Base-by-base conservation (phyloP, 495 filamentous ascomycete genomes). In the Trichoderma gamsii region DNA sequence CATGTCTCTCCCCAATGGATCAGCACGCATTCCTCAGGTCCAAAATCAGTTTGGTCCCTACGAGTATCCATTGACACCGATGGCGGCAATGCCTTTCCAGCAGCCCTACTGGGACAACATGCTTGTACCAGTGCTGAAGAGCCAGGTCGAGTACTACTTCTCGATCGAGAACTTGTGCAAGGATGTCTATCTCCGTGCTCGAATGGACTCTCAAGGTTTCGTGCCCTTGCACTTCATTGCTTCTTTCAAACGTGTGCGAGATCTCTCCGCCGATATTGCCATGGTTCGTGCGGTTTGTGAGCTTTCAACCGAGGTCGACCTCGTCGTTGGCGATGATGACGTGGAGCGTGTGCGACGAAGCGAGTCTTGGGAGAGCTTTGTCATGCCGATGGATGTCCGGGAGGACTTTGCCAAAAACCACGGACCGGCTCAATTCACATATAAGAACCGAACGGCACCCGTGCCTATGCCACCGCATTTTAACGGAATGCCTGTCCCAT, bases 101-200 rank as follows among this genome's bases (percentile, higher is more conserved):
- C 66, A 67, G 66, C 51, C 49, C 29, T 75, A 66, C 32, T 71
- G 65, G 59, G 75, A 78, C 41, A 43, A 68, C n/a, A 52, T 66
- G 2, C 35, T 74, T 38, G 49, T 74, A n/a, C 49, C 65, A 4
- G 67, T 76, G 7, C 68, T 74, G 61, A 73, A 63, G 64, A 82
- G 86, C 73, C 93, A 97, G 77, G 79, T 97, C 78, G 91, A 96
- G 72, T 98, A 98, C 79, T 99, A 98, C 76, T 95, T 99, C 79
- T 98, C 93, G 0, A 84, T 97, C 11, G 92, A 98, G 71, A 98
- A 98, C 76, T 85, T 97, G 67, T 94, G 91, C 85, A 98, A 96
- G 78, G 95, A 99, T 73, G 84, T 89, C 71, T 98, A 87, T 77
- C 84, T 99, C 38, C 88, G 95, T 41, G 87, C 87, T 69, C 89